Percentiles rank a stretch among this genome's conserved stretches.
These are phyloP conservation scores for Acarospora socialis DNA, from an alignment of 2,329 filamentous ascomycete species.

Conservation along the genomic window DNA sequence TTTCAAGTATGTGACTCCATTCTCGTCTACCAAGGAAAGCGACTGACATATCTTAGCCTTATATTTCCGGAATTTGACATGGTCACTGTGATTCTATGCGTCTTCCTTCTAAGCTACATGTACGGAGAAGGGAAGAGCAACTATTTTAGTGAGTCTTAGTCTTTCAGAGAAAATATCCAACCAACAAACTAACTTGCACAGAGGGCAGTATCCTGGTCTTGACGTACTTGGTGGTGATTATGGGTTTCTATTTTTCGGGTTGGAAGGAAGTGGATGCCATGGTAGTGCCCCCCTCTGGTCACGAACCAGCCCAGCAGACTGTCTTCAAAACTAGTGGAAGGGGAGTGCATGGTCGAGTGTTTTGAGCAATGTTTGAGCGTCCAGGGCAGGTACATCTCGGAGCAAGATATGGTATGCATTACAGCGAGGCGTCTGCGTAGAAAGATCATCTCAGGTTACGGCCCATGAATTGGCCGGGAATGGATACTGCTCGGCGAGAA, in stretches of 20 bases:
- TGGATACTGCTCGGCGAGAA: too few species aligned
- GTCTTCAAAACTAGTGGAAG: too few species aligned
- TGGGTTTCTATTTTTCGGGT: conserved; percentile 93
- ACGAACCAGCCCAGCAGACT: too few species aligned
- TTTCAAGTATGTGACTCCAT: conserved; percentile 31
- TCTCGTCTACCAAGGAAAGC: background rate
- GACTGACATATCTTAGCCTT: conserved; percentile 37
- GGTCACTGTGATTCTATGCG: conserved; percentile 88
- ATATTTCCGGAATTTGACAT: conserved; percentile 99
- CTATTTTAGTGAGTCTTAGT: background rate
- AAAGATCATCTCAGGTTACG: too few species aligned
- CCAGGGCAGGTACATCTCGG: too few species aligned
- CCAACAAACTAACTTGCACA: conserved; percentile 88
- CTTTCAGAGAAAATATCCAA: background rate
- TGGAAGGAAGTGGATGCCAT: too few species aligned
- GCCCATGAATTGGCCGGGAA: too few species aligned
- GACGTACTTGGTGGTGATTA: conserved; percentile 81
- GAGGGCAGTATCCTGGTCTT: conserved; percentile 89
- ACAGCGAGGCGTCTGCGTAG: too few species aligned
- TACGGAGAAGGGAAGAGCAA: conserved; percentile 75
- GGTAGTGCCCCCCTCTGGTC: too few species aligned
- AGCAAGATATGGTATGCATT: too few species aligned
- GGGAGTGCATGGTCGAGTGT: too few species aligned
- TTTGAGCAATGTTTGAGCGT: too few species aligned
- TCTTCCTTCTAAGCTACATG: conserved; percentile 93